phyloP scores from a whole-genome alignment of 768 basidiomycete species.

The Leccinellum luteum region DNA sequence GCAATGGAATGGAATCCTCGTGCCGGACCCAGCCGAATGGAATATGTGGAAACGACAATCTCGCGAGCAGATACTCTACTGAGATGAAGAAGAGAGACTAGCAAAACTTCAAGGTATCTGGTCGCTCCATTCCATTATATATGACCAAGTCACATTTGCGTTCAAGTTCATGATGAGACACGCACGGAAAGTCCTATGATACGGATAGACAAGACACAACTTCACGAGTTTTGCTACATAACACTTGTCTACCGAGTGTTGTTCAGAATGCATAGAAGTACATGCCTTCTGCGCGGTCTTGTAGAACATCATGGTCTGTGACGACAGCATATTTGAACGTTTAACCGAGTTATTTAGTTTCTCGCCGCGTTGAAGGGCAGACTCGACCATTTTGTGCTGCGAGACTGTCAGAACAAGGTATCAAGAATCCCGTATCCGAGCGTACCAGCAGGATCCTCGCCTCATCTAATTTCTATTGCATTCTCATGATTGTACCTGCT shows the following conservation, averaged over 20 bases:
- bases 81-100: neutral
- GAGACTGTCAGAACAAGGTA: neutral
- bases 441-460: no score
- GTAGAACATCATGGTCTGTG: slow-evolving; percentile 97
- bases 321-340: slow-evolving; percentile 81
- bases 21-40: neutral
- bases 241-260: slow-evolving; percentile 4
- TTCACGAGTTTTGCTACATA: slow-evolving; percentile 85
- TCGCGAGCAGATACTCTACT: neutral
- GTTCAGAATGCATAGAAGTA: neutral
- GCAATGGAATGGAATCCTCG: slow-evolving; percentile 1
- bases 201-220: slow-evolving; percentile 63
- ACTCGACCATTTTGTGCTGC: slow-evolving; percentile 99
- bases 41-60: neutral
- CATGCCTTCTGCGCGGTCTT: slow-evolving; percentile 98
- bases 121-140: neutral
- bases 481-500: no score
- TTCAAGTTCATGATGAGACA: slow-evolving; percentile 4
- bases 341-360: slow-evolving; percentile 87
- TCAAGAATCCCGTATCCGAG: slow-evolving; percentile 6
- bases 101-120: neutral
- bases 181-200: slow-evolving; percentile 41
- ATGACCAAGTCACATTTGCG: neutral
- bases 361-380: slow-evolving; percentile 93
- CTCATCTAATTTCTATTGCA: no score